These are phyloP conservation scores for Fistulina hepatica DNA, from an alignment of 1,284 basidiomycete species.

Conservation along the genomic window DNA sequence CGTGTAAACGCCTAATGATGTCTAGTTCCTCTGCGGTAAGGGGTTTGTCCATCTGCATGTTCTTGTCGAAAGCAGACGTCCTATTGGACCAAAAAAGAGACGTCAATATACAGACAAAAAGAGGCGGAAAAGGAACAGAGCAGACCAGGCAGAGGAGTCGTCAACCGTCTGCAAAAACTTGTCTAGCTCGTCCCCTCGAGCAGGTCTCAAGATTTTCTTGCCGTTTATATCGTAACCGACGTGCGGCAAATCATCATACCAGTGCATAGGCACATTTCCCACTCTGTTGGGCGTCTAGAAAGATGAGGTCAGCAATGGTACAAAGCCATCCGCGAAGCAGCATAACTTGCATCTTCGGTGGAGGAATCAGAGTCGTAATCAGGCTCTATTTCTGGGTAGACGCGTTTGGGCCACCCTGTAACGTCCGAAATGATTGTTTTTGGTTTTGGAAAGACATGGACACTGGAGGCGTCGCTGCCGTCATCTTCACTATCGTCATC, in stretches of 20 bases:
- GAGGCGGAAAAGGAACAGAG: constrained; percentile 10
- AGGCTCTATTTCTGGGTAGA: constrained; percentile 92
- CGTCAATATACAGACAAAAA: constrained; percentile 4
- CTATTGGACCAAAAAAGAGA: too few species aligned
- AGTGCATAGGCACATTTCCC: constrained; percentile 93
- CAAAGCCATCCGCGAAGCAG: constrained; percentile 7
- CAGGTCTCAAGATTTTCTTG: constrained; percentile 88
- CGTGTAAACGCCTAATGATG: constrained; percentile 84
- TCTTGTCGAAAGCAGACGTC: constrained; percentile 91
- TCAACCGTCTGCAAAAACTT: constrained; percentile 94
- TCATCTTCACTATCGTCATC: constrained; percentile 27
- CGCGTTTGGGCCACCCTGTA: constrained; percentile 80
- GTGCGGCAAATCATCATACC: constrained; percentile 99
- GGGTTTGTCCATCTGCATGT: constrained; percentile 76
- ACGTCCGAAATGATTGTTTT: constrained; percentile 69
- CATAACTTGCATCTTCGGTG: constrained; percentile 81
- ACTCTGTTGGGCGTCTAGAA: constrained; percentile 82
- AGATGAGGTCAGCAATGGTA: constrained; percentile 8
- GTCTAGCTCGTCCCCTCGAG: constrained; percentile 93
- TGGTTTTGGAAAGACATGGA: constrained; percentile 48
- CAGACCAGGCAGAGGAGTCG: constrained; percentile 81
- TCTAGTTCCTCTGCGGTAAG: constrained; percentile 90
- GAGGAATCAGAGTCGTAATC: constrained; percentile 96
- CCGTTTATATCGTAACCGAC: constrained; percentile 96
- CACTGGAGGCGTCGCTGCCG: constrained; percentile 27